These are phyloP conservation scores for Blastocystis sp. DNA, from an alignment of 352 stramenopile genomes.

Conservation along the genomic window DNA sequence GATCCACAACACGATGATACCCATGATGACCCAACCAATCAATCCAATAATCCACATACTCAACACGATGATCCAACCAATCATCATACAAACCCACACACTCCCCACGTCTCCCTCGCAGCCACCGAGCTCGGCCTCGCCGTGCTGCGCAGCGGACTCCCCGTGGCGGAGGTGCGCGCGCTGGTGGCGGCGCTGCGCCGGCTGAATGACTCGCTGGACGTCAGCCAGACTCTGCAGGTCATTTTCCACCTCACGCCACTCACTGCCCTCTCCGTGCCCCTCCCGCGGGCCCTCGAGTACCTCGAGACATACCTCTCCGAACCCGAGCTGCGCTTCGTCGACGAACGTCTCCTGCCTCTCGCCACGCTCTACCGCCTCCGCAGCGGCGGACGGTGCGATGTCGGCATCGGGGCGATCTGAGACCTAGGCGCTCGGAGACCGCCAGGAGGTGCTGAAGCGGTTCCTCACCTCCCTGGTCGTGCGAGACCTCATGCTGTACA, in stretches of 20 bases:
- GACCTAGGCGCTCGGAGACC: neutral
- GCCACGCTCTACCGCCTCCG: neutral
- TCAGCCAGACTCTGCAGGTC: constrained; percentile 21
- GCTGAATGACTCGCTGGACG: constrained; percentile 3
- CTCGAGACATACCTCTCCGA: constrained; percentile 2
- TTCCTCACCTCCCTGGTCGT: constrained; percentile 14
- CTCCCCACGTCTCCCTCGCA: neutral
- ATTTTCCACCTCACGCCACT: constrained; percentile 18
- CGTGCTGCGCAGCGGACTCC: neutral
- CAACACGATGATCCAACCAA: too few species aligned
- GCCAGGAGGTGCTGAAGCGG: neutral
- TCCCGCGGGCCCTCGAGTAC: constrained; percentile 2
- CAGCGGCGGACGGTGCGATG: neutral
- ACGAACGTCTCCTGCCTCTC: neutral
- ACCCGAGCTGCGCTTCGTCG: neutral
- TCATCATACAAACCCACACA: too few species aligned
- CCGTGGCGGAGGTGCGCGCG: neutral
- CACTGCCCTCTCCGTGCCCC: neutral
- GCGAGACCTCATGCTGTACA: neutral
- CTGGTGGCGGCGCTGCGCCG: neutral
- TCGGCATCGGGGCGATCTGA: neutral
- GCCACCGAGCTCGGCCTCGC: constrained; percentile 1
- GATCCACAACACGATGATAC: too few species aligned
- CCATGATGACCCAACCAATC: too few species aligned
- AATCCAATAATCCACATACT: too few species aligned